Evolutionary conservation across 306 rosid genomes (phyloP).

Genomic region (Crotalaria pallida): DNA sequence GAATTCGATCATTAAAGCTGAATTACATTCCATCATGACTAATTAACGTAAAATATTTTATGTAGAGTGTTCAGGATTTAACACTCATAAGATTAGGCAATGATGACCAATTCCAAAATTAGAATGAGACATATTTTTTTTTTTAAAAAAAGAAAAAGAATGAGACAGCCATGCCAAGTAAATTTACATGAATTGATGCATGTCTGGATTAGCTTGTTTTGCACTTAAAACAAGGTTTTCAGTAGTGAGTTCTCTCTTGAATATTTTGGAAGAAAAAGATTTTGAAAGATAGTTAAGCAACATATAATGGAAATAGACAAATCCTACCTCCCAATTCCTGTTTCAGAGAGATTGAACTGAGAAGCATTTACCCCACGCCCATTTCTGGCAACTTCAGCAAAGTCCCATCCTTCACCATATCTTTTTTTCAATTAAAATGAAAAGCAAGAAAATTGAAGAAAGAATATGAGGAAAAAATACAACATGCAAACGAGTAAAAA

Average conservation of each 20-base stretch:
- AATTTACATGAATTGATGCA: background rate
- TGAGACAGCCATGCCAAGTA: background rate
- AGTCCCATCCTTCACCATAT: slow-evolving; percentile 99
- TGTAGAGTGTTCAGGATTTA: slow-evolving; percentile 12
- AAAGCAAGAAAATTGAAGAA: background rate
- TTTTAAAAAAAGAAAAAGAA: background rate
- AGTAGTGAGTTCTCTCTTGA: background rate
- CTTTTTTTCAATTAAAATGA: slow-evolving; percentile 32
- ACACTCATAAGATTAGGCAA: slow-evolving; percentile 1
- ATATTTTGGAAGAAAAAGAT: background rate
- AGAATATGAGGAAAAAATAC: slow-evolving; percentile 16
- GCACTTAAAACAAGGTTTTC: background rate
- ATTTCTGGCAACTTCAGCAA: slow-evolving; percentile 91
- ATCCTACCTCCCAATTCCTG: slow-evolving; percentile 84
- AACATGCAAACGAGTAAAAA: background rate
- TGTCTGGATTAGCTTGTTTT: background rate
- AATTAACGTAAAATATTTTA: background rate
- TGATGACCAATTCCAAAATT: background rate
- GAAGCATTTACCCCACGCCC: slow-evolving; percentile 94
- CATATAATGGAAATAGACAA: slow-evolving; percentile 13
- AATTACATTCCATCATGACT: slow-evolving; percentile 22
- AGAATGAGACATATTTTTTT: background rate
- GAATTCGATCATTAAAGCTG: slow-evolving; percentile 95
- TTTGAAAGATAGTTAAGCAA: slow-evolving; percentile 3
- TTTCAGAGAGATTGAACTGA: slow-evolving; percentile 72